Evolutionary conservation across 2,329 filamentous ascomycete species (phyloP), one percentile per base, ranked within the genome.

Genomic region (Calonectria hongkongensis): DNA sequence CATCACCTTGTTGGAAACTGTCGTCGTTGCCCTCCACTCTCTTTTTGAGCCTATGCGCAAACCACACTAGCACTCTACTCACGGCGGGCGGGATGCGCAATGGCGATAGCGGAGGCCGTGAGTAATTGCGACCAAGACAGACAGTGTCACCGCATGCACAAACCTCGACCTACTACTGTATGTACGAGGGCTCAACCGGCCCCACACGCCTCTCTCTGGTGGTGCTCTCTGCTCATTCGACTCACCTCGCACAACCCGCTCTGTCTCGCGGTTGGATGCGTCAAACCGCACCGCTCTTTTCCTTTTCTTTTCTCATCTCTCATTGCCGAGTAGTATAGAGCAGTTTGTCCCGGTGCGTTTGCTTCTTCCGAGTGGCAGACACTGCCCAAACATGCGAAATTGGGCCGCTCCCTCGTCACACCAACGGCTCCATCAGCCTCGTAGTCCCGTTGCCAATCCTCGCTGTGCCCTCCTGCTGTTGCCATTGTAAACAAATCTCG

Each of bases 331-430:
- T 18, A 45, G 33, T 18, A 45, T 28, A 62, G 36, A 45, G 58
- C 39, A 45, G 58, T 45, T 30, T 43, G 36, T 21, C 3, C 36
- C 27, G 15, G 39, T 43, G 39, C 25, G 15, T 28, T 62, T 62
- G 58, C 58, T 45, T 62, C 58, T 62, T 50, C 58, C 70, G 50
- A 68, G 54, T 74, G 67, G 56, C 25, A 63, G 66, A 56, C 56
- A 41, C 12, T 50, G 66, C 58, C 54, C 30, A 56, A 54, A 45
- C 48, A 41, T 54, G 72, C 47, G 66, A 72, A 66, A 66, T 73
- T 70, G 66, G 30, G 48, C 71, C 39, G 28, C 64, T 54, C 48
- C 39, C 43, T 67, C 54, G n/a, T 58, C 68, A 69, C 54, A 48
- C 36, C 18, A 25, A 15, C 33, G 36, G 43, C 27, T 36, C 68